Conservation (phyloP, 306 rosid species). For the Phaseolus lunatus region DNA sequence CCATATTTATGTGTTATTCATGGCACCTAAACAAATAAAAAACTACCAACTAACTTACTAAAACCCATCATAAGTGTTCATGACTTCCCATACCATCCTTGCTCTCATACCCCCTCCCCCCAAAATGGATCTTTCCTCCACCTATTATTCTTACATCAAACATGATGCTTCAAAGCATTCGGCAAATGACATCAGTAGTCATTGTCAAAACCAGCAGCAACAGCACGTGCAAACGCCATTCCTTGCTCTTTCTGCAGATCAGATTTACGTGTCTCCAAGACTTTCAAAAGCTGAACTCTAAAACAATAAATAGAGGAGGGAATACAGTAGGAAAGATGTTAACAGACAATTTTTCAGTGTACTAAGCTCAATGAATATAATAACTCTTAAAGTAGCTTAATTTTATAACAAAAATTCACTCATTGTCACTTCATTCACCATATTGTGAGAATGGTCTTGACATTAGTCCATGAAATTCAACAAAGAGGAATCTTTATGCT, state of each 20-base stretch:
- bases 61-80: no score
- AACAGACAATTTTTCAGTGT: slow-evolving; percentile 37
- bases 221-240: slow-evolving; percentile 99
- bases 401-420: slow-evolving; percentile 8
- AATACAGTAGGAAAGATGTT: slow-evolving; percentile 39
- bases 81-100: no score
- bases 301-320: slow-evolving; percentile 37
- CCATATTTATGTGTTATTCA: no score
- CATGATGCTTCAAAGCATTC: slow-evolving; percentile 91
- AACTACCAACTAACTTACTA: no score
- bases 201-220: slow-evolving; percentile 92
- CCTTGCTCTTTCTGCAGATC: slow-evolving; percentile 95
- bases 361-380: slow-evolving; percentile 19
- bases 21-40: no score
- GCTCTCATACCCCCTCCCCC: no score
- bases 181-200: slow-evolving; percentile 76
- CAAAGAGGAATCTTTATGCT: not conserved
- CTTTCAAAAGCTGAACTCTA: slow-evolving; percentile 90
- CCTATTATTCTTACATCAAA: slow-evolving; percentile 68
- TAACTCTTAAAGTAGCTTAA: slow-evolving; percentile 10
- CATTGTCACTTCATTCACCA: slow-evolving; percentile 26
- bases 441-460: not conserved
- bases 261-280: slow-evolving; percentile 83
- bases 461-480: not conserved
- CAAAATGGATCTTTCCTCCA: no score